Percentiles rank a stretch among this genome's conserved stretches.
phyloP scores from a whole-genome alignment of 2,329 filamentous ascomycete species.

The Sporothrix curviconia region DNA sequence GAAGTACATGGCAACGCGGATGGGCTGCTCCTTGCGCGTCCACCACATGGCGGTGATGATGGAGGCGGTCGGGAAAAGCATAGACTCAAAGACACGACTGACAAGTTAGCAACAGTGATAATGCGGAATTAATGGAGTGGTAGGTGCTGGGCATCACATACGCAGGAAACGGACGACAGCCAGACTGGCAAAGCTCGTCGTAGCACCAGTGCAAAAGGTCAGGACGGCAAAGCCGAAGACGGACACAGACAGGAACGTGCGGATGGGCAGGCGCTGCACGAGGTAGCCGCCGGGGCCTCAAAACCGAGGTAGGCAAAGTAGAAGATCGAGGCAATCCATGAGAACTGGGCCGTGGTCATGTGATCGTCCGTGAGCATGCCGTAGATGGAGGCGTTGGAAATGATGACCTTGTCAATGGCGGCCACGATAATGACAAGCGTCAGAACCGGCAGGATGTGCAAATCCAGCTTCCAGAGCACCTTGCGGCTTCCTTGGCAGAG shows the following conservation, averaged over 20 bases:
- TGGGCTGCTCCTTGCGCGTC: slow-evolving; percentile 46
- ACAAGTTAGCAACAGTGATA: slow-evolving; percentile 41
- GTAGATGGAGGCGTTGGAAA: slow-evolving; percentile 13
- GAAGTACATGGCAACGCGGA: slow-evolving; percentile 53
- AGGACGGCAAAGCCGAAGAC: slow-evolving; percentile 54
- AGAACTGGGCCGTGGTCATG: slow-evolving; percentile 24
- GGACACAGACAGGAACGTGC: slow-evolving; percentile 55
- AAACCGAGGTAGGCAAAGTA: slow-evolving; percentile 28
- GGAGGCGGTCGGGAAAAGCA: slow-evolving; percentile 53
- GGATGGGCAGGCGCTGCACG: slow-evolving; percentile 36
- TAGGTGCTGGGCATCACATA: slow-evolving; percentile 29
- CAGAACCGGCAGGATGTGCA: slow-evolving; percentile 7
- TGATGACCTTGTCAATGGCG: slow-evolving; percentile 13
- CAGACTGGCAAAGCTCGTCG: slow-evolving; percentile 46
- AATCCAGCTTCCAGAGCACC: slow-evolving; percentile 12
- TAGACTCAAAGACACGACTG: slow-evolving; percentile 55
- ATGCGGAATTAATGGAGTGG: too few species aligned
- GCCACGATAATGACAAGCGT: slow-evolving; percentile 1
- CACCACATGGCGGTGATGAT: slow-evolving; percentile 57
- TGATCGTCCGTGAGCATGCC: slow-evolving; percentile 9
- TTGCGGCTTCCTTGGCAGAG: slow-evolving; percentile 6
- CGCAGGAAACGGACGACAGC: slow-evolving; percentile 15
- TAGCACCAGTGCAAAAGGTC: slow-evolving; percentile 47
- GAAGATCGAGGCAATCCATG: slow-evolving; percentile 27
- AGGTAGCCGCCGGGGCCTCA: slow-evolving; percentile 8